Conservation (phyloP, 1,284 basidiomycete genomes). For the Trichosporon sp. region DNA sequence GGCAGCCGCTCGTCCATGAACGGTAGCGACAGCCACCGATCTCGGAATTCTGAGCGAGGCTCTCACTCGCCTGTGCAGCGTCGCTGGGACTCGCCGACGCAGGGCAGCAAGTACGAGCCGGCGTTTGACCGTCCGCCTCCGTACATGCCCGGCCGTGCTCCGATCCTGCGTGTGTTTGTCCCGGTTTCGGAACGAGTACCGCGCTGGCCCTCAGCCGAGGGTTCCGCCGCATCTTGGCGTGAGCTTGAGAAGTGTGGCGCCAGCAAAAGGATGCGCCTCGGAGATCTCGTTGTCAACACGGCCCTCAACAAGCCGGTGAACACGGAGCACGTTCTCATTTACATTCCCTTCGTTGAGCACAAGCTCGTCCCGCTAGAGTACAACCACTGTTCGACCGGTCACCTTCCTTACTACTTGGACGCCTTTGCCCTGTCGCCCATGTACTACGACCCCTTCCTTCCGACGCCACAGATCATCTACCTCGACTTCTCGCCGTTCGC, state of each 20-base stretch:
- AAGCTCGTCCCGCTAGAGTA: conserved; percentile 46
- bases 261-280: conserved; percentile 36
- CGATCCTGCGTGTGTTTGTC: conserved; percentile 45
- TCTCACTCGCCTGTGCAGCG: conserved; percentile 21
- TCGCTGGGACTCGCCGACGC: conserved; percentile 20
- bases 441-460: conserved; percentile 46
- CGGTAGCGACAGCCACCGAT: conserved; percentile 26
- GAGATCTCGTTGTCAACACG: conserved; percentile 47
- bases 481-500: conserved; percentile 45
- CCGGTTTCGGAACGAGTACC: conserved; percentile 36
- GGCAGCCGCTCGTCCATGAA: conserved; percentile 28
- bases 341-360: conserved; percentile 38
- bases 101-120: conserved; percentile 27
- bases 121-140: conserved; percentile 45
- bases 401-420: conserved; percentile 44
- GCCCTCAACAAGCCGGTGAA: conserved; percentile 34
- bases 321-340: conserved; percentile 41
- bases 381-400: conserved; percentile 29
- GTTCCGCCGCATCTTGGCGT: conserved; percentile 33
- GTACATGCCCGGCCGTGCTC: conserved; percentile 40
- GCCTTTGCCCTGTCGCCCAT: conserved; percentile 46
- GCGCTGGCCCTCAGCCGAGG: conserved; percentile 46
- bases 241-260: conserved; percentile 48
- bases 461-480: conserved; percentile 43
- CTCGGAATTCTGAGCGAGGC: conserved; percentile 16